These are phyloP conservation scores for Picea sitchensis DNA, from an alignment of 75 land plant genomes.

Conservation along the genomic window DNA sequence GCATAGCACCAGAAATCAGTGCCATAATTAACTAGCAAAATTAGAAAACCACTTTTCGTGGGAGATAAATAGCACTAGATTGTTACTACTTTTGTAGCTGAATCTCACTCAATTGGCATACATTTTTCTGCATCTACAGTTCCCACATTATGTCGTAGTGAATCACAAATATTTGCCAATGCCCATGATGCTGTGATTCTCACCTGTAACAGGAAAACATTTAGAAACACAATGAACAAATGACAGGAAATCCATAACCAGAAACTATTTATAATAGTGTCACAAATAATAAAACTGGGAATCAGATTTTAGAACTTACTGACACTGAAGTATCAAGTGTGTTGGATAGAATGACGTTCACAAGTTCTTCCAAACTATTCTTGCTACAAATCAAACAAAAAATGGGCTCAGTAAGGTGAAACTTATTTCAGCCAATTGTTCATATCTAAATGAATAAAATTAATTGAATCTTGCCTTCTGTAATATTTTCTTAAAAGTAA, in stretches of 20 bases:
- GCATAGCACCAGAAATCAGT: neutral
- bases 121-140: constrained; percentile 16
- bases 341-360: constrained; percentile 12
- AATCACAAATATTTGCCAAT: constrained; percentile 94
- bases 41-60: neutral
- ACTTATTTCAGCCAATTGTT: neutral
- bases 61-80: neutral
- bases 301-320: constrained; percentile 8
- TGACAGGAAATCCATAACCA: neutral
- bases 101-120: constrained; percentile 4
- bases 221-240: neutral
- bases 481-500: constrained; percentile 12
- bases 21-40: constrained; percentile 6
- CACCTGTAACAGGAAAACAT: constrained; percentile 46
- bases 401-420: neutral
- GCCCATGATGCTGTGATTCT: constrained; percentile 95
- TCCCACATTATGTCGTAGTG: constrained; percentile 43
- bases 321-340: constrained; percentile 14
- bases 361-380: constrained; percentile 2
- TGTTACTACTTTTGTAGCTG: neutral
- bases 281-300: neutral
- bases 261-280: neutral
- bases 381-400: constrained; percentile 3
- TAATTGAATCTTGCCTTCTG: neutral
- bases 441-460: constrained; percentile 1